Conservation (phyloP, 768 basidiomycete species). For the Xerocomus potaroensis region DNA sequence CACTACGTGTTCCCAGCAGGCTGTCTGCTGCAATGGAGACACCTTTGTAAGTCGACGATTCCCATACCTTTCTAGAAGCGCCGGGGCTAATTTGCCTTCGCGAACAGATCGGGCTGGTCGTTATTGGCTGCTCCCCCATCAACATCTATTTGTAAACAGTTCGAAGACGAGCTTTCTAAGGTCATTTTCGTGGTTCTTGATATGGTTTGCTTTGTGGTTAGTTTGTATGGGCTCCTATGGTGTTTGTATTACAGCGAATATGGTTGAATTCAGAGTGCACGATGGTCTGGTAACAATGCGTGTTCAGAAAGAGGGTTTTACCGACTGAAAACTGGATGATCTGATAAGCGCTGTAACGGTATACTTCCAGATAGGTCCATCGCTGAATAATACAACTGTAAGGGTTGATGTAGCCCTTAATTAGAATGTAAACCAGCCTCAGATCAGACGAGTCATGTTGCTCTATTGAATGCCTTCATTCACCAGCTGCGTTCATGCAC, state of each 20-base stretch:
- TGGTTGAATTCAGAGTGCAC: not conserved
- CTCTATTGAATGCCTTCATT: no score
- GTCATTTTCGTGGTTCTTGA: not conserved
- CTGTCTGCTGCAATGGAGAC: slow-evolving; percentile 17
- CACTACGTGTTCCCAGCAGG: slow-evolving; percentile 5
- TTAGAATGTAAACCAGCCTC: no score
- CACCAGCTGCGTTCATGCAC: no score
- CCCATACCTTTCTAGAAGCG: not conserved
- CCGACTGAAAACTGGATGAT: no score
- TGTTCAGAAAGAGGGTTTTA: no score
- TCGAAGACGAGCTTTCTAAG: not conserved
- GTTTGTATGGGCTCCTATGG: not conserved
- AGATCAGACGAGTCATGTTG: no score
- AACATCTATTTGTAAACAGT: not conserved
- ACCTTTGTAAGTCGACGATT: slow-evolving; percentile 2
- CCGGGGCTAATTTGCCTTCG: not conserved
- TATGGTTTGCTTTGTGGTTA: not conserved
- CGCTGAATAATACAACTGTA: no score
- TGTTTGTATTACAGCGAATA: not conserved
- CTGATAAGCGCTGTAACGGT: no score
- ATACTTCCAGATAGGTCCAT: no score
- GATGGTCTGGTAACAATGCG: not conserved
- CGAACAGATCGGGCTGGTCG: slow-evolving; percentile 5
- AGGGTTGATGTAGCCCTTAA: no score
- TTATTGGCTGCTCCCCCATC: slow-evolving; percentile 12